Base-by-base conservation (phyloP, 176 grass and related monocot genomes). In the Phoenix dactylifera region DNA sequence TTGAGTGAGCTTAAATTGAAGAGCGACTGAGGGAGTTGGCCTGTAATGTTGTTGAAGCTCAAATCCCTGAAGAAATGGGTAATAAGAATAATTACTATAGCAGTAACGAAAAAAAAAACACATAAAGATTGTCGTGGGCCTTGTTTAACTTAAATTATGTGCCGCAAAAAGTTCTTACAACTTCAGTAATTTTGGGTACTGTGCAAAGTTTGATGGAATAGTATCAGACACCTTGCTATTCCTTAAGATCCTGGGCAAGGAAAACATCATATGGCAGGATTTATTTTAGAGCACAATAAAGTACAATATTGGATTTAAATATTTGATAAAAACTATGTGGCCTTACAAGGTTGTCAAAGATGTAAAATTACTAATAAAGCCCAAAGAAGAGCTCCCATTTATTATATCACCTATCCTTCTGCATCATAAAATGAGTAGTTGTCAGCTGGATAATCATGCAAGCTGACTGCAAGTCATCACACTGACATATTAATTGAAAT, bases 31-130 rank as follows among this genome's bases (percentile, higher is more conserved):
- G 87, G 83, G 49, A 85, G 19, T 81, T 82, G 70, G 20, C 92
- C 83, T 26, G 77, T 85, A 51, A 90, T 82, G 77, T 84, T 85
- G 81, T 97, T 87, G 69, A 91, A 91, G 66, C 91, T 96, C 72
- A 95, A 81, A 81, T 95, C 90, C 59, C 90, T 95, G 66, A 6
- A 62, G 30, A 6, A 72, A 26, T 30, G 9, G 25, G 25, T 26
- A 15, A 29, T 57, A 53, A 56, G 4, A 66, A 49, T 50, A 14
- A 22, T 19, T 70, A 71, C 50, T 58, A 12, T 48, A 68, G 17
- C 18, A 60, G 22, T 61, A 1, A 51, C 72, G n/a, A n/a, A 61
- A 44, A 59, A 4, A 3, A 2, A 77, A 6, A 53, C 14, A 54
- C 7, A 70, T 72, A 28, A 28, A 28, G 26, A 5, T 5, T 39